phyloP scores from a whole-genome alignment of 169 alveolate genomes.

The Perkinsus chesapeaki region DNA sequence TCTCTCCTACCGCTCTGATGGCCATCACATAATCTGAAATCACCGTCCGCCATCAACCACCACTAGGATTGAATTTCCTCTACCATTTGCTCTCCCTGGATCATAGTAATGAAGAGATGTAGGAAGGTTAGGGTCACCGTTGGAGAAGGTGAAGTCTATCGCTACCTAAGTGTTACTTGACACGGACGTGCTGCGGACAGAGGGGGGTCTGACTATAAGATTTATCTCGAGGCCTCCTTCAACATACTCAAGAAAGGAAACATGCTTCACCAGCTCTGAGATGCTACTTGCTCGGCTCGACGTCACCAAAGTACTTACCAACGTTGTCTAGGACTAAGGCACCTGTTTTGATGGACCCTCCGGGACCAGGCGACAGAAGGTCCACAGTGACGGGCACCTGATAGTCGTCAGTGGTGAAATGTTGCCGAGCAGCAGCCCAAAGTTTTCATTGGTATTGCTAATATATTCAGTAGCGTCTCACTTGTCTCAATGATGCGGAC shows the following conservation, averaged over 20 bases:
- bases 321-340: neutral
- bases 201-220: constrained; percentile 14
- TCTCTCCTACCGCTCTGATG: constrained; percentile 43
- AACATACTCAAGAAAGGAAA: constrained; percentile 53
- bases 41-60: neutral
- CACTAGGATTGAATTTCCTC: neutral
- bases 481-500: neutral
- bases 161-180: constrained; percentile 25
- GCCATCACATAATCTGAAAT: constrained; percentile 42
- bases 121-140: constrained; percentile 52
- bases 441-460: neutral
- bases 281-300: neutral
- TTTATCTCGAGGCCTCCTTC: constrained; percentile 53
- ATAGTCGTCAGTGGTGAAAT: neutral
- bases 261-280: neutral
- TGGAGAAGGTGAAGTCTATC: constrained; percentile 59
- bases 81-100: neutral
- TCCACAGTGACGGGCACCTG: neutral
- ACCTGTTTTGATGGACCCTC: neutral
- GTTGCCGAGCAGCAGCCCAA: neutral
- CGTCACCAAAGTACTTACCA: neutral
- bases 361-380: neutral
- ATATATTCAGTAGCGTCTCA: neutral
- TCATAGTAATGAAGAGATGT: constrained; percentile 39
- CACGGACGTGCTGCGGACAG: neutral